Base-by-base conservation (phyloP, 2,329 filamentous ascomycete genomes). In the Blastomyces emzantsi region DNA sequence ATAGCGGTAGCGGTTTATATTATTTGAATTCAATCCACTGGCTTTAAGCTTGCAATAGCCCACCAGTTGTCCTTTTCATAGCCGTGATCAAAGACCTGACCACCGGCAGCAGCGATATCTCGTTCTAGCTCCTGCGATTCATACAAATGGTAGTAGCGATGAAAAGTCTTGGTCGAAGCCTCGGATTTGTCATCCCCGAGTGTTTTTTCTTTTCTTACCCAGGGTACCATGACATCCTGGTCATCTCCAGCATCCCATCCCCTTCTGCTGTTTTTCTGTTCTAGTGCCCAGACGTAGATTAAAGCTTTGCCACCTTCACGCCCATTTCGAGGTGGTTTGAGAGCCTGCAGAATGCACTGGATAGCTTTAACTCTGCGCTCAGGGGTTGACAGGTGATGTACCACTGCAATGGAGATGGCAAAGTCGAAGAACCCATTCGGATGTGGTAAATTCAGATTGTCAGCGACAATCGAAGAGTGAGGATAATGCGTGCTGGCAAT, bases 51-150 rank as follows among this genome's bases (percentile, higher is more conserved):
- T 64, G 81, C 83, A 73, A 96, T 87, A 62, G 87, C 91, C 93
- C 93, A 99, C 94, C 94, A 97, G 78, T 99, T 99, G 73, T 97
- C 94, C 79, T 87, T 92, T 74, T 99, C 94, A 76, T 97, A 99
- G 43, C 94, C 94, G 65, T 85, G 86, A 68, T 90, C 87, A 30
- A 94, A 70, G 17, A 97, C 85, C 59, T 77, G 78, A 8, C 92
- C 94, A 22, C 92, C 92, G 25, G 88, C 92, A 19, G 83, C 81
- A 60, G 76, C 74, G 64, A 96, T 84, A 73, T 97, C 90, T 54
- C 85, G 82, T 73, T 97, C 92, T 64, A 99, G 80, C 78, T 99
- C 94, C 19, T 90, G 90, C 73, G 90, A 84, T 62, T 85, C 83
- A 76, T 96, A 99, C 33, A 99, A 80, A 77, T 99, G 94, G 74